Percentiles rank a stretch among this genome's conserved stretches.
These are phyloP conservation scores for Sutorius australiensis DNA, from an alignment of 768 basidiomycete genomes.

Conservation along the genomic window DNA sequence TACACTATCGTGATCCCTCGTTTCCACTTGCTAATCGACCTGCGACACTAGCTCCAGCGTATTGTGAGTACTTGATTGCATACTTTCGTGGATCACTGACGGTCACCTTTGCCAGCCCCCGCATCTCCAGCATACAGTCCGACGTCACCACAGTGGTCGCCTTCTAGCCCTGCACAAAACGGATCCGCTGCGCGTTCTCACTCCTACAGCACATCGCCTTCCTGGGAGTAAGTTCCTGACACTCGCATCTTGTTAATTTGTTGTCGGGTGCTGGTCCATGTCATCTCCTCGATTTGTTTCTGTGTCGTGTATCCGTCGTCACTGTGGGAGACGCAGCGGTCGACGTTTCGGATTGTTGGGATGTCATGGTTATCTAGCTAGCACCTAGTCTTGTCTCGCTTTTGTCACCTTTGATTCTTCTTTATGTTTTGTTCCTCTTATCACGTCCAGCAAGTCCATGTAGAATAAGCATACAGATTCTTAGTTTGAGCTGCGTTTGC, in stretches of 20 bases:
- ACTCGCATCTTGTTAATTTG: slow-evolving; percentile 8
- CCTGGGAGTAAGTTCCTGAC: slow-evolving; percentile 41
- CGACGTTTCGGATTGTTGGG: slow-evolving; percentile 2
- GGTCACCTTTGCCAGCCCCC: slow-evolving; percentile 48
- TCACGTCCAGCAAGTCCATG: slow-evolving; percentile 32
- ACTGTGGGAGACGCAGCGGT: slow-evolving; percentile 6
- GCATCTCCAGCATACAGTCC: slow-evolving; percentile 86
- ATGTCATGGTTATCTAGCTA: slow-evolving; percentile 22
- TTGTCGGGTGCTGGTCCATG: slow-evolving; percentile 11
- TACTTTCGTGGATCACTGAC: slow-evolving; percentile 2
- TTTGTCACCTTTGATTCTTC: slow-evolving; percentile 7
- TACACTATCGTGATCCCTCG: slow-evolving; percentile 13
- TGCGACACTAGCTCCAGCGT: slow-evolving; percentile 59
- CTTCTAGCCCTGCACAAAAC: slow-evolving; percentile 69
- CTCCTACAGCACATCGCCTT: slow-evolving; percentile 48
- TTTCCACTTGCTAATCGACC: slow-evolving; percentile 4
- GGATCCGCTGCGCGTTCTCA: slow-evolving; percentile 38
- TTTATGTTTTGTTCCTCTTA: slow-evolving; percentile 10
- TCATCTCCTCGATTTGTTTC: slow-evolving; percentile 1
- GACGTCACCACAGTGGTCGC: slow-evolving; percentile 81
- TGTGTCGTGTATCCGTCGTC: slow-evolving; percentile 5
- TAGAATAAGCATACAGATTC: slow-evolving; percentile 30
- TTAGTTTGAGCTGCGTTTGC: slow-evolving; percentile 23
- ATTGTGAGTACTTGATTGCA: slow-evolving; percentile 52
- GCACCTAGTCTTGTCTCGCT: slow-evolving; percentile 21